Conservation (phyloP, 2,329 filamentous ascomycete species). For the Ophiostoma triangulosporum region DNA sequence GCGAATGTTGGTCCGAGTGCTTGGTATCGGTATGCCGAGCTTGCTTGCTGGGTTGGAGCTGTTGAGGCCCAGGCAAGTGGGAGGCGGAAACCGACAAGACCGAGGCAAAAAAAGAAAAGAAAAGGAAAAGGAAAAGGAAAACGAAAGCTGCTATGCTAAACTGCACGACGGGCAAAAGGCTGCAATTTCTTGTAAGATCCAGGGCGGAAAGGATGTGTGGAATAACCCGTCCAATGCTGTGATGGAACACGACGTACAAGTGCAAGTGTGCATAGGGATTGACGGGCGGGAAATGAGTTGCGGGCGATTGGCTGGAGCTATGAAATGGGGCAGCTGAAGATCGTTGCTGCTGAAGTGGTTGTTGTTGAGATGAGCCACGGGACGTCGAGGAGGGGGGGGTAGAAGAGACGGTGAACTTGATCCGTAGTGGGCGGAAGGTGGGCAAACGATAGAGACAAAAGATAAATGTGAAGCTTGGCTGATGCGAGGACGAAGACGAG, state of each 20-base stretch:
- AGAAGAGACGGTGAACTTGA: background rate
- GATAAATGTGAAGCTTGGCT: too few species aligned
- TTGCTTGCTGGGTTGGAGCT: background rate
- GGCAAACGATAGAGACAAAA: too few species aligned
- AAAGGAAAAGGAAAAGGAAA: too few species aligned
- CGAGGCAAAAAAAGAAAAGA: too few species aligned
- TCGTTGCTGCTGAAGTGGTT: background rate
- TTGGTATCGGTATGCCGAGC: background rate
- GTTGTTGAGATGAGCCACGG: background rate
- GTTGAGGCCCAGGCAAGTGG: background rate
- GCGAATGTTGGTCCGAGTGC: background rate
- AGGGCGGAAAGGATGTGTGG: too few species aligned
- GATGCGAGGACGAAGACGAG: background rate
- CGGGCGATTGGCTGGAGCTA: conserved; percentile 5
- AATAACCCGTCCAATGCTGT: too few species aligned
- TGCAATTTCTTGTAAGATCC: too few species aligned
- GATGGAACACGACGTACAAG: too few species aligned
- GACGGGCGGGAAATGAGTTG: conserved; percentile 5
- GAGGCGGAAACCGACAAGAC: too few species aligned
- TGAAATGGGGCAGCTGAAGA: conserved; percentile 5
- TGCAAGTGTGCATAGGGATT: background rate
- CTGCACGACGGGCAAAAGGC: too few species aligned
- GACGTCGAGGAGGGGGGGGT: background rate
- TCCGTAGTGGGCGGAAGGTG: background rate
- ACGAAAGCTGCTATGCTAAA: too few species aligned